phyloP scores from a whole-genome alignment of 495 filamentous ascomycete species.

The Aspergillus coremiiformis region DNA sequence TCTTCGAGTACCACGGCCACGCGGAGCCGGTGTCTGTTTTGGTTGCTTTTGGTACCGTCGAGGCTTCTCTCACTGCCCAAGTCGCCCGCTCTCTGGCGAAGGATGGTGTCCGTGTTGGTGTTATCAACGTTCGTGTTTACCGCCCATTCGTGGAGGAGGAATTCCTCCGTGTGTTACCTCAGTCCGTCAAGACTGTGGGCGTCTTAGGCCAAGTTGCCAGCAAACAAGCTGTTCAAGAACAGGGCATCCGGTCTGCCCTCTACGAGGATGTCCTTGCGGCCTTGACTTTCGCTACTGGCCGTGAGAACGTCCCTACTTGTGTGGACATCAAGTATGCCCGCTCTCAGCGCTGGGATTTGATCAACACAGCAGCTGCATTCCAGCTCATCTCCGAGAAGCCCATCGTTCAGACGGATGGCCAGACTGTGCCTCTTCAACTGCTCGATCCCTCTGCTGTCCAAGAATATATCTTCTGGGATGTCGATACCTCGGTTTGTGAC shows the following conservation, averaged over 20 bases:
- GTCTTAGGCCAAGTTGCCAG: constrained; percentile 58
- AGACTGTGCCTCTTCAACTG: constrained; percentile 36
- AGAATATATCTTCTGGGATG: constrained; percentile 92
- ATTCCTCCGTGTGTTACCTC: constrained; percentile 74
- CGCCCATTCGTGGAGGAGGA: constrained; percentile 90
- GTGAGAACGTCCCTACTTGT: constrained; percentile 50
- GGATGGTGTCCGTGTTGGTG: constrained; percentile 69
- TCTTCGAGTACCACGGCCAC: constrained; percentile 95
- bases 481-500: constrained; percentile 62
- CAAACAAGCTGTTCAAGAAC: constrained; percentile 52
- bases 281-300: constrained; percentile 65
- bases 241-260: constrained; percentile 67
- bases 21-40: constrained; percentile 66
- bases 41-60: constrained; percentile 86
- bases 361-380: constrained; percentile 62
- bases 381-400: constrained; percentile 52
- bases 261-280: constrained; percentile 85
- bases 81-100: constrained; percentile 65
- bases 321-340: constrained; percentile 85
- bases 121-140: constrained; percentile 87
- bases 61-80: constrained; percentile 78
- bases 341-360: constrained; percentile 72
- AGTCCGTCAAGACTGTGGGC: constrained; percentile 63
- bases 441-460: constrained; percentile 46
- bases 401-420: constrained; percentile 35